Conservation (phyloP, 345 rosid species). For the Dipteronia dyeriana region DNA sequence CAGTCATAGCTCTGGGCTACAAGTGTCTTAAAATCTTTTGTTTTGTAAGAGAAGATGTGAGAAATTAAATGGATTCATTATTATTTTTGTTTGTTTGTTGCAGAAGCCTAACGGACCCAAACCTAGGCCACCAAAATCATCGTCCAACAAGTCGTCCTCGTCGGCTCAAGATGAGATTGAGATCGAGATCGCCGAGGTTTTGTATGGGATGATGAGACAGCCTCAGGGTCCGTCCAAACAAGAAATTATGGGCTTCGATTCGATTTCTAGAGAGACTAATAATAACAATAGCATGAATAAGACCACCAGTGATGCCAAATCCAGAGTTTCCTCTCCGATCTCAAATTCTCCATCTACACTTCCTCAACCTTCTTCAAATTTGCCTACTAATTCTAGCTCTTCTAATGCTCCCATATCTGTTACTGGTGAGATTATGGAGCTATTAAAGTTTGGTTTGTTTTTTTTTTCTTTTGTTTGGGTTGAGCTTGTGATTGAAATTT, state of each 20-base stretch:
- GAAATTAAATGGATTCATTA: conserved; percentile 17
- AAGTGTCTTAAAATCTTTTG: not conserved
- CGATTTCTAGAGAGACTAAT: conserved; percentile 35
- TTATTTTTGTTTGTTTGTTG: conserved; percentile 8
- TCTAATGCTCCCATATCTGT: conserved; percentile 55
- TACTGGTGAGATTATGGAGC: conserved; percentile 48
- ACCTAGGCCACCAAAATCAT: conserved; percentile 79
- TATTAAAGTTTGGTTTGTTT: not conserved
- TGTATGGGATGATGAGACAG: conserved; percentile 90
- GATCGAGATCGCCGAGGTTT: conserved; percentile 97
- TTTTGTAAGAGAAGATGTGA: not conserved
- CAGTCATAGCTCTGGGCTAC: conserved; percentile 23
- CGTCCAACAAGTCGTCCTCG: conserved; percentile 53
- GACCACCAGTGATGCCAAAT: conserved; percentile 60
- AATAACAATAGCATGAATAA: conserved; percentile 31
- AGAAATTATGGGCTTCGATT: conserved; percentile 49
- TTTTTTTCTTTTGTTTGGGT: not conserved
- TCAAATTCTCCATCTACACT: conserved; percentile 51
- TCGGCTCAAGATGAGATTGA: conserved; percentile 95
- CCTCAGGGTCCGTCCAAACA: conserved; percentile 69
- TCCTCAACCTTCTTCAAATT: conserved; percentile 56
- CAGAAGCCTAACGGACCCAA: conserved; percentile 78
- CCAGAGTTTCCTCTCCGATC: conserved; percentile 89
- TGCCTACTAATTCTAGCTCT: conserved; percentile 59
- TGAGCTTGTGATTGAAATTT: not conserved